These are phyloP conservation scores for Neurospora tetraspora DNA, from an alignment of 495 filamentous ascomycete species.

Conservation along the genomic window DNA sequence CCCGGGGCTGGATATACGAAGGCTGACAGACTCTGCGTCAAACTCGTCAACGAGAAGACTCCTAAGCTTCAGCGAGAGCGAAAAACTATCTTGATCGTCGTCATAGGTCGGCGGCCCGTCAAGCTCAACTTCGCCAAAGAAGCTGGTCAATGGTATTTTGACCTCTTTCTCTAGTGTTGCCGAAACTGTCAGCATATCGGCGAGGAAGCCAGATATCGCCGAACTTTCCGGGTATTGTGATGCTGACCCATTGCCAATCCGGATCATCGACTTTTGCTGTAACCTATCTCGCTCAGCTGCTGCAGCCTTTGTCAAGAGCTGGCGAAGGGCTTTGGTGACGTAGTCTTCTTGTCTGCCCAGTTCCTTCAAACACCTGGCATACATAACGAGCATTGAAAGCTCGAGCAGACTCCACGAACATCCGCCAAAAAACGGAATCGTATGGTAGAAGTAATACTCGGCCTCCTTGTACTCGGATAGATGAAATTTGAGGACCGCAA, in stretches of 20 bases:
- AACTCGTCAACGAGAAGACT: constrained; percentile 67
- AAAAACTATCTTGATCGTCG: constrained; percentile 67
- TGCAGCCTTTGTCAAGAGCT: constrained; percentile 67
- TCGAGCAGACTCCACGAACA: constrained; percentile 73
- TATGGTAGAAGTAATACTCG: constrained; percentile 68
- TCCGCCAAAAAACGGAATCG: constrained; percentile 73
- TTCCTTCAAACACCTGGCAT: constrained; percentile 72
- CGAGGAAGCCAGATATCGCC: constrained; percentile 50
- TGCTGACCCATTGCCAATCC: constrained; percentile 5
- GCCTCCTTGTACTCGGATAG: constrained; percentile 63
- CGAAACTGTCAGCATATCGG: constrained; percentile 55
- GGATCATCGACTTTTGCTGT: constrained; percentile 26
- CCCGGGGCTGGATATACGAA: constrained; percentile 47
- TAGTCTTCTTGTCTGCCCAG: constrained; percentile 71
- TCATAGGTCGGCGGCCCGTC: constrained; percentile 61
- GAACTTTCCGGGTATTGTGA: constrained; percentile 42
- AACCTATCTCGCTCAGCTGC: constrained; percentile 40
- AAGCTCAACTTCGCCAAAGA: constrained; percentile 61
- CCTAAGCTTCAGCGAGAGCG: constrained; percentile 55
- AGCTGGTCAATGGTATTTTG: constrained; percentile 55
- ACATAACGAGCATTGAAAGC: constrained; percentile 73
- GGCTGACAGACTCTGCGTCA: constrained; percentile 51
- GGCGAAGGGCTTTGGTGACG: constrained; percentile 58
- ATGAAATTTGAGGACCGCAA: constrained; percentile 73
- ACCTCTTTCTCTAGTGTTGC: constrained; percentile 52